Base-by-base conservation (phyloP, 352 stramenopile species). In the Phytophthora brassicae region DNA sequence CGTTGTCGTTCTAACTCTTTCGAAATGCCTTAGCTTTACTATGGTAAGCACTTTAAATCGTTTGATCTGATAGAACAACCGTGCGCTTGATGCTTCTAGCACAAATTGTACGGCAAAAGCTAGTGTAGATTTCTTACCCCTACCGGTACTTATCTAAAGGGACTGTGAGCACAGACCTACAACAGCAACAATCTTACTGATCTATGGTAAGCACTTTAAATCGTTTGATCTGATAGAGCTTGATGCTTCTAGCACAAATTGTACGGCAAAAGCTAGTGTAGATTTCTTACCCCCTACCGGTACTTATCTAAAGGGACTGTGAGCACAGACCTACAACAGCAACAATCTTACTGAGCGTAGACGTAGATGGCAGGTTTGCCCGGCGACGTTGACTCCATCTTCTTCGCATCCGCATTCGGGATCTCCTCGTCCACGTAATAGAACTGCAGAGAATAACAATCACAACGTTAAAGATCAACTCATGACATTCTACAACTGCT, bases 281-380 rank as follows among this genome's bases (percentile, higher is more conserved):
- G n/a, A n/a, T n/a, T n/a, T n/a, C n/a, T n/a, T n/a, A n/a, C n/a
- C n/a, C n/a, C n/a, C n/a, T n/a, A n/a, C n/a, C n/a, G n/a, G n/a
- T 50, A 56, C 38, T 43, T 29, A 56, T 66, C 53, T 65, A 57
- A 73, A 63, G 43, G 49, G 56, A 56, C 29, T 55, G 45, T 38
- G 38, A 50, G 50, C 52, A 66, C 54, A 50, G 22, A 50, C 45
- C 12, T 43, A 61, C 38, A 56, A 50, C 31, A 33, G 47, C 28
- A 38, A 65, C 16, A 31, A 48, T 35, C 58, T 76, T 84, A 90
- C 43, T 78, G 61, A 41, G 78, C 58, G 68, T 86, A 93, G 52
- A 90, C 63, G 60, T 79, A 76, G 60, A 93, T 91, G 20, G 82
- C 73, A 6, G 87, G 87, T 71, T 96, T 96, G 69, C 87, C 87